A percentile compares a stretch with the other conserved stretches of the same genome.
Evolutionary conservation across 2,329 filamentous ascomycete genomes (phyloP).

Genomic region (Akanthomyces dipterigenus): DNA sequence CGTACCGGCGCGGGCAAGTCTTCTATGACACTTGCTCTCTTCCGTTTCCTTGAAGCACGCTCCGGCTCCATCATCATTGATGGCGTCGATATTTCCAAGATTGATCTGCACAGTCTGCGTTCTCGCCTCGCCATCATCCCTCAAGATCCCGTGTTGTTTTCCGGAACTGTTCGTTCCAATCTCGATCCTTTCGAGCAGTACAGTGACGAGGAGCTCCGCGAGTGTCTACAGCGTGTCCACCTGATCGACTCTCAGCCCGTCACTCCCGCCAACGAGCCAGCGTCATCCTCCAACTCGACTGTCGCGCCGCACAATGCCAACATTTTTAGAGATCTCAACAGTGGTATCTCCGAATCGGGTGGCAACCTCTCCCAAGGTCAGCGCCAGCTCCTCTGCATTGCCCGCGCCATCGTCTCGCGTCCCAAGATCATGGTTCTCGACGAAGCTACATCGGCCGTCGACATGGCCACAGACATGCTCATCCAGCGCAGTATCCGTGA

Average conservation of each 20-base stretch:
- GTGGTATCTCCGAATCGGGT: constrained; percentile 63
- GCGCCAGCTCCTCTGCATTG: constrained; percentile 68
- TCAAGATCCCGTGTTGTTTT: constrained; percentile 74
- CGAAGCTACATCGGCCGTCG: constrained; percentile 72
- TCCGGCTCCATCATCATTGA: constrained; percentile 64
- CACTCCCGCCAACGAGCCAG: constrained; percentile 33
- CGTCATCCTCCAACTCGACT: constrained; percentile 28
- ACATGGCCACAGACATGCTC: constrained; percentile 67
- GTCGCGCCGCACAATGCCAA: constrained; percentile 49
- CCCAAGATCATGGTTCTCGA: constrained; percentile 76
- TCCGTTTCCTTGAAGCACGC: constrained; percentile 67
- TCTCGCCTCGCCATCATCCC: constrained; percentile 76
- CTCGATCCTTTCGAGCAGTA: constrained; percentile 71
- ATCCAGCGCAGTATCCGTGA: constrained; percentile 69
- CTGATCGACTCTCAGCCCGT: constrained; percentile 42
- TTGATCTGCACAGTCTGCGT: constrained; percentile 63
- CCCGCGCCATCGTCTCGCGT: constrained; percentile 62
- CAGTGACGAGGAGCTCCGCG: constrained; percentile 59
- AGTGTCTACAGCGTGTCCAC: constrained; percentile 64
- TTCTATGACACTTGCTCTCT: constrained; percentile 66
- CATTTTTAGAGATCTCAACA: constrained; percentile 55
- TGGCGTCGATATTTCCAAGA: constrained; percentile 65
- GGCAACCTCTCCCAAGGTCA: constrained; percentile 72
- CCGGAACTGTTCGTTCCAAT: constrained; percentile 68
- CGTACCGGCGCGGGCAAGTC: constrained; percentile 75